Base-by-base conservation (phyloP, 2,329 filamentous ascomycete species). In the Ophiostoma pallidulum region DNA sequence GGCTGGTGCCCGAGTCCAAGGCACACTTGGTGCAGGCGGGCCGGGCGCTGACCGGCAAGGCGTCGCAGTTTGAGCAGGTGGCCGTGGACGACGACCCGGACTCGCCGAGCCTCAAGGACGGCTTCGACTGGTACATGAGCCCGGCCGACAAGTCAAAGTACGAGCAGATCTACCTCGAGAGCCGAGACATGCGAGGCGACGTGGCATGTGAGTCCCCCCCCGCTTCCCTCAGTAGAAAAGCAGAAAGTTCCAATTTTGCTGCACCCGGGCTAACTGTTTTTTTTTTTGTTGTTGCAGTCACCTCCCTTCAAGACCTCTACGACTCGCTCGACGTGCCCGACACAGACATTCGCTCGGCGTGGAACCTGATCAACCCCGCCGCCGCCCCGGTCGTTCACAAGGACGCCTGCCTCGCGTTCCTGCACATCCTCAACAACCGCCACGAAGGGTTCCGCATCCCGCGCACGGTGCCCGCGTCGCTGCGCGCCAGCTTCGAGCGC, bases 91-190 rank as follows among this genome's bases (percentile, higher is more conserved):
- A 89, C 57, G 86, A 94, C 51, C 79, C 83, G 54, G 90, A 95
- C 57, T 80, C 82, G 4, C 79, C 81, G 1, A 89, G 89, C 1
- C 72, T 98, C 53, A 94, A 94, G 64, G 89, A 96, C 66, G 91
- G 91, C 12, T 98, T 98, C 65, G 92, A 98, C 65, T 98, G 92
- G 92, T 98, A 98, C 70, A 98, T 98, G 88, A 89, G 81, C 51
- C 92, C 92, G 0, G 67, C 73, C 26, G 90, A 98, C 68, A 94
- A 94, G 68, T 63, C 79, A 54, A 97, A 96, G 67, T 98, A 98
- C 69, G 89, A 96, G 66, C 87, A 91, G 58, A 98, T 98, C 66
- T 98, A 97, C 68, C 85, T 84, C 54, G 89, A 94, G 59, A 94
- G 89, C 68, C 80, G 89, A 52, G 86, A 94, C 65, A 79, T 83